phyloP scores from a whole-genome alignment of 192 early-diverging fungal genomes.

The Entomortierella chlamydospora region DNA sequence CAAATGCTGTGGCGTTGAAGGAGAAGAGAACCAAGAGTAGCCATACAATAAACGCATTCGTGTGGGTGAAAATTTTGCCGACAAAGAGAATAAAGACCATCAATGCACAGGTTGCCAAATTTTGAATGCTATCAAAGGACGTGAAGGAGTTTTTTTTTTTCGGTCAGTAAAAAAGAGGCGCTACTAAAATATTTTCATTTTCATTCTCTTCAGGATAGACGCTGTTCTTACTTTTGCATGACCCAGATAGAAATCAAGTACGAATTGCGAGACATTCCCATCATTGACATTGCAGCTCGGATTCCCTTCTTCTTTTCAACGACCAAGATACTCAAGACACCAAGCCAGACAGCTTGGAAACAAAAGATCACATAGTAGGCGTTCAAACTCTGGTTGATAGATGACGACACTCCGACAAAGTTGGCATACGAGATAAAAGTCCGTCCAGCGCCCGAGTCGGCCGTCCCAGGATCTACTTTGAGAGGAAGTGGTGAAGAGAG shows the following conservation, averaged over 20 bases:
- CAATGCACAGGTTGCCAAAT: constrained; percentile 36
- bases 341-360: constrained; percentile 54
- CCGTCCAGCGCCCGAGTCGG: constrained; percentile 18
- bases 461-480: constrained; percentile 22
- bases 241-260: constrained; percentile 40
- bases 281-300: constrained; percentile 47
- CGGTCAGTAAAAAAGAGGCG: no score
- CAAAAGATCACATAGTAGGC: constrained; percentile 55
- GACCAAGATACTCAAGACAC: constrained; percentile 42
- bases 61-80: constrained; percentile 38
- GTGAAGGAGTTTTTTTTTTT: no score
- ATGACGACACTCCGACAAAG: constrained; percentile 39
- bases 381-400: constrained; percentile 40
- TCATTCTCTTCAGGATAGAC: no score
- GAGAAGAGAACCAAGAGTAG: constrained; percentile 53
- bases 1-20: constrained; percentile 43
- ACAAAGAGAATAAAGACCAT: constrained; percentile 51
- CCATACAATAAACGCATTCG: constrained; percentile 43
- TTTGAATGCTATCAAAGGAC: constrained; percentile 24
- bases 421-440: constrained; percentile 49
- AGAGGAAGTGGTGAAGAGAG: constrained; percentile 51
- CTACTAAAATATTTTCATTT: no score
- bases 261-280: constrained; percentile 44
- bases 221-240: constrained; percentile 57
- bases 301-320: constrained; percentile 52